Base-by-base conservation (phyloP, 1,139 yeast genomes). In the Scheffersomyces lignicola region DNA sequence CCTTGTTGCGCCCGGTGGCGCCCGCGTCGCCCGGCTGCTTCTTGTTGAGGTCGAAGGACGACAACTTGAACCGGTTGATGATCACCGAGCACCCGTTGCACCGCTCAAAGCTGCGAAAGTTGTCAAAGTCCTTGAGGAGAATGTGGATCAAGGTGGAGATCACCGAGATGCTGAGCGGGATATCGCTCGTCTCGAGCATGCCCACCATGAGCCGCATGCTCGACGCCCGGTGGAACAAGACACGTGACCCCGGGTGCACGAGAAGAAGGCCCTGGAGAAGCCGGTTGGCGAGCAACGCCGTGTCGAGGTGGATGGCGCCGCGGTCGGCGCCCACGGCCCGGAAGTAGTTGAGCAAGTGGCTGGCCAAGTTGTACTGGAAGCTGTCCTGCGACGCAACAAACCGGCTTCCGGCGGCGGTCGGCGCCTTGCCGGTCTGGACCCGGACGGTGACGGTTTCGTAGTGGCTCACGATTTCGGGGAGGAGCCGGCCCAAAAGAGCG, bases 231-330 rank as follows among this genome's bases (percentile, higher is more conserved):
- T 58, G 52, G 42, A 82, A 79, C 3, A 78, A 42, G 10, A 56
- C 47, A 31, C 89, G 58, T 13, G 84, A 77, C 2, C 61, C 61
- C 2, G 82, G 73, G 50, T 84, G 94, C 7, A 83, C 40, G 34
- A 84, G 58, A 16, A 84, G 61, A 7, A 78, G 54, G 0, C 92
- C 94, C 45, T 82, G 87, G 5, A 83, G 55, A 2, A 76, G 58
- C 28, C 71, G 68, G 39, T 79, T 66, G 35, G 61, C 56, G 13
- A 45, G 54, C 4, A 61, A 45, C 2, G 60, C 33, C 7, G 40
- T 22, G 1, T 38, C 36, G 2, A 26, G 24, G 10, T 42, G 38
- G n/a, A 46, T 28, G 0, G 29, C 27, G 3, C 33, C 34, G 2
- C 41, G 26, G 10, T 44, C 32, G 1, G 41, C 39, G 29, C 44